phyloP scores from a whole-genome alignment of 2,329 filamentous ascomycete species.

The Neopestalotiopsis rosae region DNA sequence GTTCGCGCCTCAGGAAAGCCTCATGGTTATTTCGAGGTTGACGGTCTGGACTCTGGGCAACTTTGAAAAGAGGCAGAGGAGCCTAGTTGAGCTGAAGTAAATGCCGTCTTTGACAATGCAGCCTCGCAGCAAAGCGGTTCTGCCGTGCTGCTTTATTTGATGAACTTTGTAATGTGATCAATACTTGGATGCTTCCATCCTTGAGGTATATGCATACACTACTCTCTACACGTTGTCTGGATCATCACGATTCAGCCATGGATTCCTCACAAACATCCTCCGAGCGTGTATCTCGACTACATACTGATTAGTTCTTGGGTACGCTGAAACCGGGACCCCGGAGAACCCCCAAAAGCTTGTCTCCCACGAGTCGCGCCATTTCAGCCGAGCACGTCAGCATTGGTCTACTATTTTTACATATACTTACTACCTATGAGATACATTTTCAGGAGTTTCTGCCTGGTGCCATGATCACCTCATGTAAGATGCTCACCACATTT shows the following conservation, averaged over 20 bases:
- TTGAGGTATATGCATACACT: no score
- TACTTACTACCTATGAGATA: not conserved
- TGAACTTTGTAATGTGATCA: no score
- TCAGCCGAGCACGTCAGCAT: not conserved
- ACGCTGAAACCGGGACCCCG: conserved; percentile 4
- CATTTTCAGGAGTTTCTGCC: no score
- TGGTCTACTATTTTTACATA: not conserved
- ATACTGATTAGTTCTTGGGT: not conserved
- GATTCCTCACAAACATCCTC: not conserved
- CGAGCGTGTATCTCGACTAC: not conserved
- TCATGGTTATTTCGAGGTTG: not conserved
- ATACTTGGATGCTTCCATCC: no score
- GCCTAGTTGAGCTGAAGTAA: no score
- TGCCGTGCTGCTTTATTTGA: no score
- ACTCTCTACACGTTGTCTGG: not conserved
- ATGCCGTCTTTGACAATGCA: no score
- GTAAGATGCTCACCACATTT: not conserved
- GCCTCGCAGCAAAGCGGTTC: no score
- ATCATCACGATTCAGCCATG: not conserved
- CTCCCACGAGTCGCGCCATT: not conserved
- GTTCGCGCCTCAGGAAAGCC: not conserved
- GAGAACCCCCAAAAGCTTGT: conserved; percentile 13
- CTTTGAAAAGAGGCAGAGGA: no score
- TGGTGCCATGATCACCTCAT: not conserved
- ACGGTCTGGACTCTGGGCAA: no score